A percentile compares a stretch with the other conserved stretches of the same genome.
phyloP scores from a whole-genome alignment of 2,329 filamentous ascomycete genomes.

The Grosmannia serpens region DNA sequence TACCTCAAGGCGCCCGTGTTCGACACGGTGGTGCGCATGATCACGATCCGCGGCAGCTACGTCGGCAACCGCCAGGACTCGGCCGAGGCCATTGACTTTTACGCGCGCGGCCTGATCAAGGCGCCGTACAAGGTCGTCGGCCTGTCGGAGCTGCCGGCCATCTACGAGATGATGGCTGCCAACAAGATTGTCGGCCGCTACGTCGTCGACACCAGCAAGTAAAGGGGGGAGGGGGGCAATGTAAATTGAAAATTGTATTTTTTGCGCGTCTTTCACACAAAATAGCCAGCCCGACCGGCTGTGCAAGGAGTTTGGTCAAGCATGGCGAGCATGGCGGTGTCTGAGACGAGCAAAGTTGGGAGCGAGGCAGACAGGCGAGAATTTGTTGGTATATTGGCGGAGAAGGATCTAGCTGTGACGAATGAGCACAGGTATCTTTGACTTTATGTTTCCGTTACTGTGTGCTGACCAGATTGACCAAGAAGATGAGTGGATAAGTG shows the following conservation, averaged over 20 bases:
- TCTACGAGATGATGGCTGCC: constrained; percentile 66
- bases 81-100: constrained; percentile 86
- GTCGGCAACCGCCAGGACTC: constrained; percentile 87
- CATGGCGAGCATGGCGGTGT: no score
- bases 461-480: background rate
- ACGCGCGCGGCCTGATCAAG: constrained; percentile 69
- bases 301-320: background rate
- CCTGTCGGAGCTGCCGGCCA: constrained; percentile 63
- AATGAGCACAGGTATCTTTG: background rate
- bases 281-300: background rate
- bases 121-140: constrained; percentile 78
- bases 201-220: constrained; percentile 59
- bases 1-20: constrained; percentile 78
- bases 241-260: no score
- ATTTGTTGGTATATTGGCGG: background rate
- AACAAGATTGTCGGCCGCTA: constrained; percentile 68
- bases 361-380: no score
- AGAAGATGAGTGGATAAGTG: background rate
- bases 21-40: constrained; percentile 78
- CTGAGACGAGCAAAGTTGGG: no score
- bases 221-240: background rate
- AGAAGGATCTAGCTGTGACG: background rate
- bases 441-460: background rate
- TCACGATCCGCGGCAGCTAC: constrained; percentile 85
- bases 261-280: no score